Conservation (phyloP, 768 basidiomycete genomes). For the Mycena amicta region DNA sequence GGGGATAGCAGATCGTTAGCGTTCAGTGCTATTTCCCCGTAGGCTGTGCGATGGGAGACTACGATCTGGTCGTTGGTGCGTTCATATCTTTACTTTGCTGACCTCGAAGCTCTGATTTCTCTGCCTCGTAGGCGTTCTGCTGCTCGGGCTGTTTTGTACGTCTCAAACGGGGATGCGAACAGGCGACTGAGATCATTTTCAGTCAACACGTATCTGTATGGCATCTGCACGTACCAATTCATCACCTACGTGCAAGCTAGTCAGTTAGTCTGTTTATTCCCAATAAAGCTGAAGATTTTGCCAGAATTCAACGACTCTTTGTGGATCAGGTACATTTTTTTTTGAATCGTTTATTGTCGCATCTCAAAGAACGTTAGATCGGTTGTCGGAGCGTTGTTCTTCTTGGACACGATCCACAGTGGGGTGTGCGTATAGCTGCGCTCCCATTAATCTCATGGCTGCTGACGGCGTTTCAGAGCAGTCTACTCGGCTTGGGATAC, state of each 20-base stretch:
- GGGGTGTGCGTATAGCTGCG: constrained; percentile 9
- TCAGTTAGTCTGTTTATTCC: not conserved
- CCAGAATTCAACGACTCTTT: constrained; percentile 30
- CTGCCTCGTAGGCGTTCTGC: constrained; percentile 14
- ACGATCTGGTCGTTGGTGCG: constrained; percentile 14
- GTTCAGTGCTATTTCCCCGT: too few relatives aligned
- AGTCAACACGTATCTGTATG: constrained; percentile 32
- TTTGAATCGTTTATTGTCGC: too few relatives aligned
- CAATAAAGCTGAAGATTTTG: not conserved
- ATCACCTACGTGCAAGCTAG: constrained; percentile 24
- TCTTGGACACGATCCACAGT: constrained; percentile 31
- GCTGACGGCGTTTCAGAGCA: constrained; percentile 4
- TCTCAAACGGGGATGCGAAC: not conserved
- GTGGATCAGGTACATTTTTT: constrained; percentile 26
- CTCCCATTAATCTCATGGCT: not conserved
- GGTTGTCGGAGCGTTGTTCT: constrained; percentile 26
- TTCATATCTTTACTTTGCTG: not conserved
- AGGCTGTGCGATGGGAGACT: constrained; percentile 14
- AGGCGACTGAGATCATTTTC: not conserved
- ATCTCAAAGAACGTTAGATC: constrained; percentile 18
- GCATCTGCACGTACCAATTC: constrained; percentile 38
- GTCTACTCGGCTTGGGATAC: constrained; percentile 26
- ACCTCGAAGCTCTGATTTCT: not conserved
- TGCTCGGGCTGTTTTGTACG: constrained; percentile 16
- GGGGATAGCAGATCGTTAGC: too few relatives aligned